These are phyloP conservation scores for Chlorella sp. DNA, from an alignment of 139 green algal species.

Conservation along the genomic window DNA sequence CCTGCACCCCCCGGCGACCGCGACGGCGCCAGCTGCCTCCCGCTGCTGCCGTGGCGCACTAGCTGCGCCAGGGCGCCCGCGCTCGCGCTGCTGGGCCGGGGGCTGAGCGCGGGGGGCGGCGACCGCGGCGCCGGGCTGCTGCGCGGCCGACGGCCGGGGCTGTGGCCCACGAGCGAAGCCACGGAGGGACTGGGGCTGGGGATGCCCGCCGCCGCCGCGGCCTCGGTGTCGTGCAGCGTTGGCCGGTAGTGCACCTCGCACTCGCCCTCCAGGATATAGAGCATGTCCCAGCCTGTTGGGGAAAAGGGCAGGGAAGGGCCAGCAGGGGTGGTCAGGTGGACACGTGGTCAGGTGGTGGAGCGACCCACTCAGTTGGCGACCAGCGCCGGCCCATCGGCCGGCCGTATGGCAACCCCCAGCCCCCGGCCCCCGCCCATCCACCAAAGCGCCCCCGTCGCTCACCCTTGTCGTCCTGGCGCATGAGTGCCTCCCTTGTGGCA, in stretches of 20 bases:
- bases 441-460: too few relatives aligned
- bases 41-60: background rate
- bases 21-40: background rate
- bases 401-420: too few relatives aligned
- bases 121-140: background rate
- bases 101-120: background rate
- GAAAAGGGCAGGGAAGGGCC: background rate
- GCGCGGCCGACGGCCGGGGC: background rate
- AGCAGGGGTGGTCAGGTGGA: too few relatives aligned
- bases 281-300: constrained; percentile 19
- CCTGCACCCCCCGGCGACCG: too few relatives aligned
- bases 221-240: background rate
- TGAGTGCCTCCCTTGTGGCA: background rate
- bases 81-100: background rate
- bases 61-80: too few relatives aligned
- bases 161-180: too few relatives aligned
- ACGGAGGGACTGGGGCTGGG: too few relatives aligned
- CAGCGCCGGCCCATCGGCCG: too few relatives aligned
- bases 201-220: background rate
- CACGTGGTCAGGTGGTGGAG: too few relatives aligned
- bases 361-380: too few relatives aligned
- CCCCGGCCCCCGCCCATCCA: too few relatives aligned
- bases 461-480: constrained; percentile 1
- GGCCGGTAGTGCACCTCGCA: constrained; percentile 41
- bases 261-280: constrained; percentile 57